Percentiles rank a stretch among this genome's conserved stretches.
Evolutionary conservation across 345 rosid species (phyloP).

Genomic region (Anacardium occidentale): DNA sequence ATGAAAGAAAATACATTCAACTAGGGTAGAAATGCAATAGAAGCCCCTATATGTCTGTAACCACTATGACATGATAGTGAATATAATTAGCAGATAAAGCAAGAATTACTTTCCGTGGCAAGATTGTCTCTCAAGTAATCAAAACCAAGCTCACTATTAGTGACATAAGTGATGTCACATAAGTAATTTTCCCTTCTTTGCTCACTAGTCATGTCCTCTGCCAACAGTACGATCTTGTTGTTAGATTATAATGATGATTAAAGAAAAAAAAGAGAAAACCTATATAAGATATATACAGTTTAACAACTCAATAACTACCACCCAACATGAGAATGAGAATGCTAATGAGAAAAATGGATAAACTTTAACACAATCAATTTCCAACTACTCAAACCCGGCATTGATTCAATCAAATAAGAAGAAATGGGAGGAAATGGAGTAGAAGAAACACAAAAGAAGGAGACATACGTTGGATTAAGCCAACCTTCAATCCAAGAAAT

Average conservation of each 20-base stretch:
- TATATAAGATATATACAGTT: background rate
- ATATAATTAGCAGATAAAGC: constrained; percentile 32
- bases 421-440: background rate
- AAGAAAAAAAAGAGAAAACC: constrained; percentile 1
- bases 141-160: constrained; percentile 96
- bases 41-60: constrained; percentile 12
- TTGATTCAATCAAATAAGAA: background rate
- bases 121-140: constrained; percentile 96
- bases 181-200: constrained; percentile 88
- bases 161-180: constrained; percentile 92
- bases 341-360: background rate
- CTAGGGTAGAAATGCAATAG: constrained; percentile 11
- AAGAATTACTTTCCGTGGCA: constrained; percentile 99
- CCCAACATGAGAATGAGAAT: background rate
- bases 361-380: no score
- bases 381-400: background rate
- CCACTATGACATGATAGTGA: constrained; percentile 3
- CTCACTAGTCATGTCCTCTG: constrained; percentile 94
- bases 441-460: constrained; percentile 29
- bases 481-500: constrained; percentile 97
- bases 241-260: constrained; percentile 6
- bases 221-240: constrained; percentile 16
- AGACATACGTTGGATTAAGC: constrained; percentile 94
- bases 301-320: background rate
- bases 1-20: constrained; percentile 29